A percentile compares a stretch with the other conserved stretches of the same genome.
phyloP scores from a whole-genome alignment of 208 protist species.

The Acanthamoeba healyi region DNA sequence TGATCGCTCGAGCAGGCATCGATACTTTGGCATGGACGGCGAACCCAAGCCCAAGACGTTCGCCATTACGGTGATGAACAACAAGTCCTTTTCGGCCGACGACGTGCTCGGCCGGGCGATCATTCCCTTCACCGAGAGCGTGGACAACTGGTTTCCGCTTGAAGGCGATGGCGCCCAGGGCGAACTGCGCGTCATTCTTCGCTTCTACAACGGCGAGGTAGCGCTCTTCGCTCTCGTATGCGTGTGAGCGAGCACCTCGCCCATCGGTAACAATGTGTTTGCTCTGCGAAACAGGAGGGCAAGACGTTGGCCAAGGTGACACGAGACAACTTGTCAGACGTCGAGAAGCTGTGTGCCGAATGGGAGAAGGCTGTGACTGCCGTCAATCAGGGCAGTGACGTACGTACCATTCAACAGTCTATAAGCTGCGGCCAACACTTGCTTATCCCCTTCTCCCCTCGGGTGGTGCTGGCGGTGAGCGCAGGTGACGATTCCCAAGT shows the following conservation, averaged over 20 bases:
- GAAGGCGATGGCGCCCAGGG: constrained; percentile 62
- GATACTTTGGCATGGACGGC: constrained; percentile 65
- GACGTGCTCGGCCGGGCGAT: constrained; percentile 29
- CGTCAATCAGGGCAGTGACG: neutral
- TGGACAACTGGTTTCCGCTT: constrained; percentile 59
- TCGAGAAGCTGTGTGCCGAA: constrained; percentile 26
- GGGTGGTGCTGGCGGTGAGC: neutral
- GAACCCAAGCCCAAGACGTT: constrained; percentile 70
- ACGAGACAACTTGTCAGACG: constrained; percentile 3
- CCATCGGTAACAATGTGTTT: neutral
- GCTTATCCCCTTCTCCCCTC: too few species aligned
- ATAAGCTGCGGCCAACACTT: too few species aligned
- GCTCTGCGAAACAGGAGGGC: neutral
- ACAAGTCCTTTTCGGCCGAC: constrained; percentile 66
- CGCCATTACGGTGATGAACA: constrained; percentile 58
- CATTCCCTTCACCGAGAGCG: constrained; percentile 65
- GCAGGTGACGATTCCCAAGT: constrained; percentile 49
- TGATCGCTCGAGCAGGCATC: too few species aligned
- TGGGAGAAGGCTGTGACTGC: constrained; percentile 52
- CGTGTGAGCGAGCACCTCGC: too few species aligned
- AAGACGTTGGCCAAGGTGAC: constrained; percentile 34
- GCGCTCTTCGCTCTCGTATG: neutral
- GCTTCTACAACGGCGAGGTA: constrained; percentile 68
- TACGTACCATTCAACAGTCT: too few species aligned
- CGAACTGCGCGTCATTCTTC: constrained; percentile 53